phyloP scores from a whole-genome alignment of 2,329 filamentous ascomycete species.

The Xylaria sp. region DNA sequence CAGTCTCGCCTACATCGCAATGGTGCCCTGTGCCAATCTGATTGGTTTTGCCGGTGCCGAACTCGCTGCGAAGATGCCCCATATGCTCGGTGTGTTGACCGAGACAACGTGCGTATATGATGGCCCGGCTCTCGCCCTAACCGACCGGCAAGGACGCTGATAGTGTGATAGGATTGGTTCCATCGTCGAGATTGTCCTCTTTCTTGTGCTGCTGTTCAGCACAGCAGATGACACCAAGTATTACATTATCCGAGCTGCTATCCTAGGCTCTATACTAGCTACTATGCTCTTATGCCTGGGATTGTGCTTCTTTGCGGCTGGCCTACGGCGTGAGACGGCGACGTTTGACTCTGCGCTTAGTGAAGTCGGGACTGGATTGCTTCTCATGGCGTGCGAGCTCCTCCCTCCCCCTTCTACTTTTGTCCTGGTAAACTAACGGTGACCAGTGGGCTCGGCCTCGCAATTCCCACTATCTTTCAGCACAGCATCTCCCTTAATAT shows the following conservation, averaged over 20 bases:
- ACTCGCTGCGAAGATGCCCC: conserved; percentile 77
- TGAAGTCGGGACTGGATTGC: conserved; percentile 80
- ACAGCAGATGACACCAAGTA: conserved; percentile 57
- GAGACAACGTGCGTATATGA: conserved; percentile 64
- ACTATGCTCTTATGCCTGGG: conserved; percentile 85
- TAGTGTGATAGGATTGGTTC: conserved; percentile 66
- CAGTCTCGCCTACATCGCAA: conserved; percentile 77
- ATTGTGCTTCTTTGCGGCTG: conserved; percentile 81
- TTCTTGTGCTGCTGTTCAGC: conserved; percentile 75
- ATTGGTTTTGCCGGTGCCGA: conserved; percentile 80
- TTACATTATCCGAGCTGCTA: conserved; percentile 83
- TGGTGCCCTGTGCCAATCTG: conserved; percentile 80
- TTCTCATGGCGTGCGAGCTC: conserved; percentile 76
- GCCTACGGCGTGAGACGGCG: conserved; percentile 73
- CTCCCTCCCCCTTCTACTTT: conserved; percentile 50
- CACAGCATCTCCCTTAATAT: conserved; percentile 53
- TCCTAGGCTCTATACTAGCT: conserved; percentile 83
- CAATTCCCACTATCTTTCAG: conserved; percentile 67
- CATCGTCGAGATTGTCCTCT: conserved; percentile 83
- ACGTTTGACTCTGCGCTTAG: conserved; percentile 79
- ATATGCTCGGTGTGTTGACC: conserved; percentile 72
- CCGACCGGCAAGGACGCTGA: conserved; percentile 40
- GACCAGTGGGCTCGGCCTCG: conserved; percentile 59
- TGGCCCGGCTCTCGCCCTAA: conserved; percentile 29
- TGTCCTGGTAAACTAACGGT: conserved; percentile 28